A percentile compares a stretch with the other conserved stretches of the same genome.
Evolutionary conservation across 1,284 basidiomycete species (phyloP).

Genomic region (Rugosomyces carneus): DNA sequence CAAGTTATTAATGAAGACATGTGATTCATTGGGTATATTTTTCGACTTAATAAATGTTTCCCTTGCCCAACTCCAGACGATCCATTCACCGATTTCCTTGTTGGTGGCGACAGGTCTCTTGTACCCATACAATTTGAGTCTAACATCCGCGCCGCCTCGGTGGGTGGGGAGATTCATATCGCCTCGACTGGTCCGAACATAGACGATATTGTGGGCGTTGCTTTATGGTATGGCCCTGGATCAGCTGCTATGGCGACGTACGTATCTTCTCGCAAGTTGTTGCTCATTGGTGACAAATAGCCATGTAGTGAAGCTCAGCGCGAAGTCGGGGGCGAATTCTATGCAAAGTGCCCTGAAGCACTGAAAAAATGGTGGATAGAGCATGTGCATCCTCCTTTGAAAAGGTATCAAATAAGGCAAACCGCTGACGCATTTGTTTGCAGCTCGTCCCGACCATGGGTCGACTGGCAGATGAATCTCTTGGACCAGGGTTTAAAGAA

Average conservation of each 20-base stretch:
- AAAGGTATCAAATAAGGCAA: no score
- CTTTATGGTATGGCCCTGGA: slow-evolving; percentile 25
- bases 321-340: slow-evolving; percentile 20
- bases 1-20: no score
- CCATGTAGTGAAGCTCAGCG: slow-evolving; percentile 21
- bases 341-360: slow-evolving; percentile 16
- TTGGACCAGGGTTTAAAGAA: slow-evolving; percentile 18
- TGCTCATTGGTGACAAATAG: not conserved
- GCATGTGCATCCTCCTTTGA: no score
- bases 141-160: slow-evolving; percentile 16
- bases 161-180: slow-evolving; percentile 23
- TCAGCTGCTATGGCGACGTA: slow-evolving; percentile 18
- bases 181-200: slow-evolving; percentile 17
- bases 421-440: not conserved
- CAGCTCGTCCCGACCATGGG: slow-evolving; percentile 19
- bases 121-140: slow-evolving; percentile 15
- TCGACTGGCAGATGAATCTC: slow-evolving; percentile 12
- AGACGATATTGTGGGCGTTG: slow-evolving; percentile 23
- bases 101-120: slow-evolving; percentile 21
- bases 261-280: not conserved
- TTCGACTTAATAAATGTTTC: no score
- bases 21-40: no score
- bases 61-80: no score
- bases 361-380: slow-evolving; percentile 22
- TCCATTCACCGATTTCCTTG: slow-evolving; percentile 17